phyloP scores from a whole-genome alignment of 2,329 filamentous ascomycete genomes.

The Capronia epimyces region DNA sequence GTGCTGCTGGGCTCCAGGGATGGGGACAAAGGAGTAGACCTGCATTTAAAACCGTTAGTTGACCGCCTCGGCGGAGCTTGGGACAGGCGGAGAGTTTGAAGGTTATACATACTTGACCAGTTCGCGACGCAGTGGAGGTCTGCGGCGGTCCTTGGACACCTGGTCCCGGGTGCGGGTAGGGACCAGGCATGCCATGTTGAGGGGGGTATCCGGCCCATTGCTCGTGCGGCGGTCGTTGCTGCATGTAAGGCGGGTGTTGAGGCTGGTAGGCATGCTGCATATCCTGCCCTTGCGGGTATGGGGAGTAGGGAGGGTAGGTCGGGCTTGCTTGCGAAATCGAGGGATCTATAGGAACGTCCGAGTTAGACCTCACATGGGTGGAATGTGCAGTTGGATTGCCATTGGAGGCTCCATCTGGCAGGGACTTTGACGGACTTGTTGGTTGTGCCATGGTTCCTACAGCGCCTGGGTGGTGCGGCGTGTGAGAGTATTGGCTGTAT shows the following conservation, averaged over 20 bases:
- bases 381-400: constrained; percentile 59
- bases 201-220: constrained; percentile 34
- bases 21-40: constrained; percentile 97
- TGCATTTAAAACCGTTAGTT: constrained; percentile 38
- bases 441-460: constrained; percentile 95
- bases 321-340: constrained; percentile 91
- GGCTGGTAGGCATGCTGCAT: constrained; percentile 58
- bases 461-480: constrained; percentile 65
- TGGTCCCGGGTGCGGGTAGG: constrained; percentile 50
- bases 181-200: constrained; percentile 44
- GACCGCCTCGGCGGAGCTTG: constrained; percentile 31
- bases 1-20: constrained; percentile 89
- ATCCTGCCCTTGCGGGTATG: constrained; percentile 78
- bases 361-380: constrained; percentile 79
- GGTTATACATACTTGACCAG: constrained; percentile 53
- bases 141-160: constrained; percentile 56
- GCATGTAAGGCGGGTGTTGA: constrained; percentile 37
- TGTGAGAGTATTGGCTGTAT: constrained; percentile 65
- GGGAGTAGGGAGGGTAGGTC: constrained; percentile 82
- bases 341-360: constrained; percentile 97
- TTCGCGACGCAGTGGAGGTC: constrained; percentile 56
- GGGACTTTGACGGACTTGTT: constrained; percentile 94
- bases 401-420: constrained; percentile 70
- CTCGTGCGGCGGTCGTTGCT: constrained; percentile 41
- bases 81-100: constrained; percentile 6